Conservation (phyloP, 2,329 filamentous ascomycete genomes). For the Aspergillus nomiae region DNA sequence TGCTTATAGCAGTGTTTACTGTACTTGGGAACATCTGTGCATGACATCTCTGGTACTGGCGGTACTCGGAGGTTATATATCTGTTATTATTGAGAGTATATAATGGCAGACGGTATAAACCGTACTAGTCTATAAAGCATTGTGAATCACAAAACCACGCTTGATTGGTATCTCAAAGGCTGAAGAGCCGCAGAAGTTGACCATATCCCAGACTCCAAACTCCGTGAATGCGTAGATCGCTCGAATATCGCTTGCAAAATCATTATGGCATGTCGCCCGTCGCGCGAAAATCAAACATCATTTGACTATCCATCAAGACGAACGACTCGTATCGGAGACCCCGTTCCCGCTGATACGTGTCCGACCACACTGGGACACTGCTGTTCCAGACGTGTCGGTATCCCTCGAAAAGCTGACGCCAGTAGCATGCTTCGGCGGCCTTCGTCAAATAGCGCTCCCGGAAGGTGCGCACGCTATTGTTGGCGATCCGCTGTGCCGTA, state of each 20-base stretch:
- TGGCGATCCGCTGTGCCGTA: constrained; percentile 47
- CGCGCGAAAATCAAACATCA: constrained; percentile 26
- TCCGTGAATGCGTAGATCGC: constrained; percentile 3
- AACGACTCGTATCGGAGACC: constrained; percentile 35
- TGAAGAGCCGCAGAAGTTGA: background rate
- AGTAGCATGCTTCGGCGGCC: constrained; percentile 55
- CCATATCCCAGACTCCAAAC: constrained; percentile 1
- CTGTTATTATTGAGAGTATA: background rate
- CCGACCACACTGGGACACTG: constrained; percentile 12
- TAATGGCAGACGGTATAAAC: background rate
- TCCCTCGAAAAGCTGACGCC: constrained; percentile 45
- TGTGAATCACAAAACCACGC: background rate
- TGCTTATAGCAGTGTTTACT: no score
- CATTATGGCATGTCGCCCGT: background rate
- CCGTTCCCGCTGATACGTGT: constrained; percentile 10
- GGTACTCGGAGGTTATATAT: background rate
- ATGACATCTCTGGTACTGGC: no score
- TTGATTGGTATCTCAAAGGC: background rate
- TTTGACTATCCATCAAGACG: constrained; percentile 26
- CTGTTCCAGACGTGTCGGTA: constrained; percentile 28
- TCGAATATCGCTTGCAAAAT: background rate
- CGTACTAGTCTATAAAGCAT: background rate
- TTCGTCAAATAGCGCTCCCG: constrained; percentile 53
- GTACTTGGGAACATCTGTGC: no score
- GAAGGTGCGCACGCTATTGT: constrained; percentile 48